Conservation (phyloP, 2,329 filamentous ascomycete species). For the Alternaria hordeiaustralica region DNA sequence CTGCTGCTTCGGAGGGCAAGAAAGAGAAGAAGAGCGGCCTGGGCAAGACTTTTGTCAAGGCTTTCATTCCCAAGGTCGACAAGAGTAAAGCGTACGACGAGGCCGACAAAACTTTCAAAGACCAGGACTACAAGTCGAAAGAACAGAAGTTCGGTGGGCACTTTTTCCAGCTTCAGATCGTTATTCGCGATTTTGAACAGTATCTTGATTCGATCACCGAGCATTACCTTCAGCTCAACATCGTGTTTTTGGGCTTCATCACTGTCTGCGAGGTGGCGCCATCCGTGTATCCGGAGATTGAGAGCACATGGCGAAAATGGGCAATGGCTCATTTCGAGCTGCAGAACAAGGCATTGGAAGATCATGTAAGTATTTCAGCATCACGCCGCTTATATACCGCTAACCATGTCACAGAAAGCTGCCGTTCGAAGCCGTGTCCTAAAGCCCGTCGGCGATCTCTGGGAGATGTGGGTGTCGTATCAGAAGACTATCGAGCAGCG, state of each 20-base stretch:
- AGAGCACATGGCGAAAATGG: conserved; percentile 93
- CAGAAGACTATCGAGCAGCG: conserved; percentile 93
- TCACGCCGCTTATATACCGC: conserved; percentile 5
- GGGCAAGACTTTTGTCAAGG: conserved; percentile 82
- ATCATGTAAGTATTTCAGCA: conserved; percentile 68
- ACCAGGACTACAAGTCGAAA: conserved; percentile 79
- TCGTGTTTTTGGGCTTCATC: conserved; percentile 82
- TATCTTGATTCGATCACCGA: conserved; percentile 82
- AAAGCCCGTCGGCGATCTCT: conserved; percentile 78
- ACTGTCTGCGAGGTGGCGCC: conserved; percentile 74
- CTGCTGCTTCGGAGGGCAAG: conserved; percentile 43
- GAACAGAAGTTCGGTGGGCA: conserved; percentile 91
- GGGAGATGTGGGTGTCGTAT: conserved; percentile 81
- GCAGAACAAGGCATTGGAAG: conserved; percentile 79
- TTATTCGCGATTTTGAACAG: conserved; percentile 90
- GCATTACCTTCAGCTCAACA: conserved; percentile 82
- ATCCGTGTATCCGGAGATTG: conserved; percentile 73
- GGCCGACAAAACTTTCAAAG: conserved; percentile 70
- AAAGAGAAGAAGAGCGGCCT: conserved; percentile 43
- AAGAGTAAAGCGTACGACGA: conserved; percentile 78
- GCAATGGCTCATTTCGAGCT: conserved; percentile 87
- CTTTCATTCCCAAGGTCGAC: conserved; percentile 87
- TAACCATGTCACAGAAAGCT: conserved; percentile 53
- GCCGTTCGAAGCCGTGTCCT: conserved; percentile 83
- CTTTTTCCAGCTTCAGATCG: conserved; percentile 89